These are phyloP conservation scores for Vitis hybrid DNA, from an alignment of 177 flowering plant genomes.

Conservation along the genomic window DNA sequence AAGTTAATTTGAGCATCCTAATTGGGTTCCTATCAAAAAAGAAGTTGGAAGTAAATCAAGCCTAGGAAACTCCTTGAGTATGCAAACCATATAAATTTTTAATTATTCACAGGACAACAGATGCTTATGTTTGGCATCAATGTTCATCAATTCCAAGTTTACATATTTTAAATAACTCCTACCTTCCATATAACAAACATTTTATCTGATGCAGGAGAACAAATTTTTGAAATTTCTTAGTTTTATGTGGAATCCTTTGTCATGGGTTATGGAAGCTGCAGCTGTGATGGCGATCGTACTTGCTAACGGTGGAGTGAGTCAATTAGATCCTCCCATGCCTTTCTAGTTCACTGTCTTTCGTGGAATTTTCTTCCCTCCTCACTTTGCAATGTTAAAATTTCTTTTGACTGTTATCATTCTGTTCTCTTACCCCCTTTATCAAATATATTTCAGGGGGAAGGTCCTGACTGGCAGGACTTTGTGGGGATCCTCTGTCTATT, in stretches of 20 bases:
- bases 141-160: not conserved
- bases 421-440: not conserved
- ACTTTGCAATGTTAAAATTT: not conserved
- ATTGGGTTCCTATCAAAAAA: too few relatives aligned
- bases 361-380: not conserved
- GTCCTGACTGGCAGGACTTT: conserved; percentile 94
- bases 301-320: conserved; percentile 89
- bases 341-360: not conserved
- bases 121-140: not conserved
- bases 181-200: not conserved
- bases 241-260: conserved; percentile 93
- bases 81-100: not conserved
- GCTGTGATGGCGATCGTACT: conserved; percentile 85
- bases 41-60: not conserved
- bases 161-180: not conserved
- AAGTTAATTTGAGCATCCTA: not conserved
- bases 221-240: conserved; percentile 79
- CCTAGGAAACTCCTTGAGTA: not conserved
- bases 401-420: not conserved
- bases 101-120: not conserved
- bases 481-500: conserved; percentile 74
- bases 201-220: conserved; percentile 62
- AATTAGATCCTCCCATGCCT: not conserved
- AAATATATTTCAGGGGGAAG: conserved; percentile 59
- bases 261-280: conserved; percentile 86